Evolutionary conservation across 1,284 basidiomycete species (phyloP).

Genomic region (Coniferiporia sulphurascens): DNA sequence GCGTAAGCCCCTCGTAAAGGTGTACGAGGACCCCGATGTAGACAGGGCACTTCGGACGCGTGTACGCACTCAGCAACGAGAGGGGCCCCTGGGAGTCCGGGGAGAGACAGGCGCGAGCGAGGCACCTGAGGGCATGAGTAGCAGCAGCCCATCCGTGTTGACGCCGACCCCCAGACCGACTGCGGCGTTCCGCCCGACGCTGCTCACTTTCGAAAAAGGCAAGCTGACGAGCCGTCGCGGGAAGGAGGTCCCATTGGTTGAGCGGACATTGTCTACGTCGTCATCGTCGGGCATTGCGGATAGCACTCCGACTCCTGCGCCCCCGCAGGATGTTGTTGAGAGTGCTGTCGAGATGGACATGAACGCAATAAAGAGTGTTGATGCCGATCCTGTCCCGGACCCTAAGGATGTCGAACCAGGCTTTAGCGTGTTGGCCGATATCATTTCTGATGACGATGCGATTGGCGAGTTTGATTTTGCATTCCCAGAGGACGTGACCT

Average conservation of each 20-base stretch:
- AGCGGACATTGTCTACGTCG: neutral
- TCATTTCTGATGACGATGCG: no score
- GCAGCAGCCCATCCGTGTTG: no score
- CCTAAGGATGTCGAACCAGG: no score
- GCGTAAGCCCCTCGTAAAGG: slow-evolving; percentile 1
- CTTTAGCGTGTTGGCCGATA: no score
- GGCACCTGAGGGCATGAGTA: neutral
- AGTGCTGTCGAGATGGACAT: neutral
- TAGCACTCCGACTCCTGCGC: neutral
- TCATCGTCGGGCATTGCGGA: neutral
- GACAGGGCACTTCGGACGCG: slow-evolving; percentile 1
- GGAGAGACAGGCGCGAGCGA: neutral
- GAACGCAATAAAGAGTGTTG: no score
- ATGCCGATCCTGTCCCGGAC: no score
- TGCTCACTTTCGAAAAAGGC: slow-evolving; percentile 13
- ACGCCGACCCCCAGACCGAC: neutral
- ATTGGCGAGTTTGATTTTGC: no score
- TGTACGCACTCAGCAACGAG: neutral
- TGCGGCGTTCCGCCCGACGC: neutral
- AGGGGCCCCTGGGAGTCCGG: neutral
- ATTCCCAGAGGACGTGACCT: no score
- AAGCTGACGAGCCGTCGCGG: slow-evolving; percentile 8
- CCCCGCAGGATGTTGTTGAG: neutral
- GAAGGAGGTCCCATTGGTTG: neutral
- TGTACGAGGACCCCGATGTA: slow-evolving; percentile 9